A percentile compares a stretch with the other conserved stretches of the same genome.
Conservation (phyloP, 768 basidiomycete genomes). For the Candolleomyces eurysporus region DNA sequence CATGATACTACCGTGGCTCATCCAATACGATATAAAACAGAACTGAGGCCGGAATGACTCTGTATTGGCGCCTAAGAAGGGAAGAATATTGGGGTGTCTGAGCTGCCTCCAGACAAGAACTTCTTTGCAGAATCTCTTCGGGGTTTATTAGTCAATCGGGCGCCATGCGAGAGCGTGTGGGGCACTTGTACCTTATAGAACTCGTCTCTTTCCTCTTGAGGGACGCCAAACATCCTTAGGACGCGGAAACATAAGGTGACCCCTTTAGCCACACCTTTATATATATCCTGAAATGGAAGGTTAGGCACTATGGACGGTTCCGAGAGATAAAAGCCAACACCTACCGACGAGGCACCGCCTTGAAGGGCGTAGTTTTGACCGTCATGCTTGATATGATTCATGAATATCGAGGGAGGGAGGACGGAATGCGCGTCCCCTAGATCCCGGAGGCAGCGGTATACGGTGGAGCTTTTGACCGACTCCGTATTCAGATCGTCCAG, state of each 20-base stretch:
- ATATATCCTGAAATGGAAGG: constrained; percentile 17
- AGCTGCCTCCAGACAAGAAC: constrained; percentile 7
- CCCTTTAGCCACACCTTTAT: constrained; percentile 11
- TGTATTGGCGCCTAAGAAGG: constrained; percentile 4
- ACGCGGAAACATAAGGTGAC: constrained; percentile 19
- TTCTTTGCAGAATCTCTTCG: constrained; percentile 13
- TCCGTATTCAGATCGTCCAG: not conserved
- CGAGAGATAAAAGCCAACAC: not conserved
- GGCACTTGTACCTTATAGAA: constrained; percentile 10
- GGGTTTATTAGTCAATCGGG: not conserved
- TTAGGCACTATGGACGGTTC: not conserved
- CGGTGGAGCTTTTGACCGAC: constrained; percentile 1
- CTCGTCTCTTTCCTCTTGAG: constrained; percentile 9
- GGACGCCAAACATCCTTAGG: constrained; percentile 16
- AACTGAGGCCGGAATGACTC: not conserved
- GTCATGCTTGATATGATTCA: constrained; percentile 13
- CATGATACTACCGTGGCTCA: constrained; percentile 5
- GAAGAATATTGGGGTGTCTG: constrained; percentile 4
- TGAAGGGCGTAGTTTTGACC: not conserved
- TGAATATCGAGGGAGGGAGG: constrained; percentile 21
- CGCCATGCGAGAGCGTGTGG: not conserved
- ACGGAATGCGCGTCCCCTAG: constrained; percentile 13
- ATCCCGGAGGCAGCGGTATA: constrained; percentile 15
- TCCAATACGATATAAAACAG: constrained; percentile 7
- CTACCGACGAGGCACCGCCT: not conserved